Conservation (phyloP, 2,329 filamentous ascomycete species). For the Fusarium concolor region DNA sequence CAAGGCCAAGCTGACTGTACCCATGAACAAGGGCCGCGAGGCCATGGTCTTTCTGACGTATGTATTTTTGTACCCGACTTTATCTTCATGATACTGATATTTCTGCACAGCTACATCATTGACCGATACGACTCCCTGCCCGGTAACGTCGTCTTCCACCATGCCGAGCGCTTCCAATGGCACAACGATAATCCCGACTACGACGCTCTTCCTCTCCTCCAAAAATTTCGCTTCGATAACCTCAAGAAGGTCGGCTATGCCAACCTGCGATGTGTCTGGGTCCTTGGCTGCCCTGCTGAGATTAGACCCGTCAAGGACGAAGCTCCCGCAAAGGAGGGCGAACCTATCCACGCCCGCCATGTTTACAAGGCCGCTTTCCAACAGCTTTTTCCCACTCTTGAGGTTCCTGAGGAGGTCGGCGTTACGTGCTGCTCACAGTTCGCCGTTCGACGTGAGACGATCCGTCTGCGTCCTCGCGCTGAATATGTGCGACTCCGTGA, state of each 20-base stretch:
- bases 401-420: conserved; percentile 63
- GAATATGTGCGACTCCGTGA: conserved; percentile 68
- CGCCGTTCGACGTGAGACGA: conserved; percentile 65
- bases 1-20: conserved; percentile 59
- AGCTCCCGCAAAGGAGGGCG: conserved; percentile 49
- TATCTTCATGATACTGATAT: conserved; percentile 9
- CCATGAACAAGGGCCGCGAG: conserved; percentile 63
- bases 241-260: conserved; percentile 67
- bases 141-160: conserved; percentile 59
- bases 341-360: conserved; percentile 55
- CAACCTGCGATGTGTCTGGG: conserved; percentile 70
- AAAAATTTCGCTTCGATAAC: conserved; percentile 60
- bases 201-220: conserved; percentile 64
- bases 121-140: conserved; percentile 61
- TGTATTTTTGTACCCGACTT: conserved; percentile 4
- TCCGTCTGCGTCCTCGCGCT: conserved; percentile 59
- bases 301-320: conserved; percentile 56
- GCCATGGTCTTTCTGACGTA: conserved; percentile 65
- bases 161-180: conserved; percentile 62
- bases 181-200: conserved; percentile 66
- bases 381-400: conserved; percentile 55
- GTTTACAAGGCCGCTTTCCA: conserved; percentile 57
- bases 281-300: conserved; percentile 65
- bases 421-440: conserved; percentile 76
- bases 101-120: conserved; percentile 57